phyloP scores from a whole-genome alignment of 164 flowering plant species.

The Litsea cubeba region DNA sequence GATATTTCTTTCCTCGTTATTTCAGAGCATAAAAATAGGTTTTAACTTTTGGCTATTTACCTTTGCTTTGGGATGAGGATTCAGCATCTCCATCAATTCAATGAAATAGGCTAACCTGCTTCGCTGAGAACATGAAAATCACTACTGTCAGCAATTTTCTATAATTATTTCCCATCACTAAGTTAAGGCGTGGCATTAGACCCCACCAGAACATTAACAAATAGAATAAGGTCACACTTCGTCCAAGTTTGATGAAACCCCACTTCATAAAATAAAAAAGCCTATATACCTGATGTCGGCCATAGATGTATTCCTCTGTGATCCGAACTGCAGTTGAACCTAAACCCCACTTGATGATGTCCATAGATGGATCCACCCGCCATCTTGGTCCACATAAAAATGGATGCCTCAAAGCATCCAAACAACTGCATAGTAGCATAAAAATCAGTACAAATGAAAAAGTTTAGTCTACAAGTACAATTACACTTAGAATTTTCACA shows the following conservation, averaged over 20 bases:
- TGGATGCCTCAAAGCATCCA: slow-evolving; percentile 93
- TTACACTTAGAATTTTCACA: not conserved
- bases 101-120: slow-evolving; percentile 72
- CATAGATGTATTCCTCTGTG: slow-evolving; percentile 93
- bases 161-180: not conserved
- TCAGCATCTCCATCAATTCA: slow-evolving; percentile 91
- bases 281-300: slow-evolving; percentile 62
- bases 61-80: slow-evolving; percentile 71
- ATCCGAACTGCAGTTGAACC: slow-evolving; percentile 93
- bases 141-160: not conserved
- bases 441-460: not conserved
- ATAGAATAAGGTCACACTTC: not conserved
- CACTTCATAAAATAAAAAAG: no score
- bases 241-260: no score
- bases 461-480: not conserved
- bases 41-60: slow-evolving; percentile 25
- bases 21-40: no score
- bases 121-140: slow-evolving; percentile 37
- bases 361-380: slow-evolving; percentile 83
- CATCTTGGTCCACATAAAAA: slow-evolving; percentile 97
- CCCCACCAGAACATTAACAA: not conserved
- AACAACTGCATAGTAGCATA: slow-evolving; percentile 45
- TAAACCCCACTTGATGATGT: slow-evolving; percentile 88
- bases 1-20: no score
- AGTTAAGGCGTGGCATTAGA: not conserved